phyloP scores from a whole-genome alignment of 768 basidiomycete genomes.

The Pleurotus platypus region DNA sequence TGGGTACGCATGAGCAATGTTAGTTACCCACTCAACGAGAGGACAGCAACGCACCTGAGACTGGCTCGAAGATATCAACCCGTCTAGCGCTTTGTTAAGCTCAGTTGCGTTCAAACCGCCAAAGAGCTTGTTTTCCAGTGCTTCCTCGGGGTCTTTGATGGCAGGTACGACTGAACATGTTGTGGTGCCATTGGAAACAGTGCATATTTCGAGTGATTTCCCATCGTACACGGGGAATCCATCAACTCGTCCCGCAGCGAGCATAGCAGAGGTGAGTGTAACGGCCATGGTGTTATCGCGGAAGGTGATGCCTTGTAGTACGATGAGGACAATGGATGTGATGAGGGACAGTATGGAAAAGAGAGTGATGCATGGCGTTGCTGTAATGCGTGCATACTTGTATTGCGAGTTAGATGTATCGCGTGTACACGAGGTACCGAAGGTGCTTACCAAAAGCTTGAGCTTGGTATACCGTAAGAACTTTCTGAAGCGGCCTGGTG shows the following conservation, averaged over 20 bases:
- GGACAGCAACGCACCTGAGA: not conserved
- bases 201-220: constrained; percentile 1
- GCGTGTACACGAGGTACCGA: not conserved
- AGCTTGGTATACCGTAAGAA: not conserved
- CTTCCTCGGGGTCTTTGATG: not conserved
- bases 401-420: not conserved
- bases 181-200: not conserved
- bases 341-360: constrained; percentile 46
- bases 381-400: constrained; percentile 45
- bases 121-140: not conserved
- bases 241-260: constrained; percentile 13
- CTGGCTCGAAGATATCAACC: too few relatives aligned
- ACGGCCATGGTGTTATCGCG: constrained; percentile 31
- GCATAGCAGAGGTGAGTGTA: constrained; percentile 25
- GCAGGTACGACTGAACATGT: not conserved
- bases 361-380: constrained; percentile 43
- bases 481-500: constrained; percentile 2
- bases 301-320: constrained; percentile 36
- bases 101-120: constrained; percentile 4
- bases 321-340: constrained; percentile 35
- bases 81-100: not conserved
- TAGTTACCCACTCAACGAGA: not conserved
- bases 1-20: not conserved
- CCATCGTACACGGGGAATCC: not conserved
- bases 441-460: not conserved